A percentile compares a stretch with the other conserved stretches of the same genome.
Conservation (phyloP, 805 yeast genomes). For the Yamadazyma scolyti region DNA sequence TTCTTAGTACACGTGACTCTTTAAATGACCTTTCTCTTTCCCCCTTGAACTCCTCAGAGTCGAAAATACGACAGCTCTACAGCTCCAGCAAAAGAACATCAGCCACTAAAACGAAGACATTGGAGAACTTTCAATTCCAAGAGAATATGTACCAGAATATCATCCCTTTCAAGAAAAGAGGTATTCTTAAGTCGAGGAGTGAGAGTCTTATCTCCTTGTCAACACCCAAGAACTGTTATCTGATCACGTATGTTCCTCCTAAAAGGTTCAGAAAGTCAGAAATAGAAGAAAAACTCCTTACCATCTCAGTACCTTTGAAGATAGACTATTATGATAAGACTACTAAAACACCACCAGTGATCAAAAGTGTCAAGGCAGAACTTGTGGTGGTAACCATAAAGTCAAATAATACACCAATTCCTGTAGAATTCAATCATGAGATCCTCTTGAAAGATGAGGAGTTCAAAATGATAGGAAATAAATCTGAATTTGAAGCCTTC, state of each 20-base stretch:
- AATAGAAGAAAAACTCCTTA: conserved; percentile 14
- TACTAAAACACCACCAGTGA: conserved; percentile 22
- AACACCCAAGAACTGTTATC: conserved; percentile 30
- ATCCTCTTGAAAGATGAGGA: conserved; percentile 34
- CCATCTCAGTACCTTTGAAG: conserved; percentile 26
- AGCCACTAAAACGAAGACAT: conserved; percentile 14
- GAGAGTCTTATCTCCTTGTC: conserved; percentile 26
- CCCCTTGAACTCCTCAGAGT: conserved; percentile 19
- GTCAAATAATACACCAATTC: conserved; percentile 32
- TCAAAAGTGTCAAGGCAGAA: conserved; percentile 31
- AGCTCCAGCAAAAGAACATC: conserved; percentile 20
- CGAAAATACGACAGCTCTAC: conserved; percentile 25
- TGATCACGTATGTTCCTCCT: conserved; percentile 31
- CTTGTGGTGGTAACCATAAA: conserved; percentile 32
- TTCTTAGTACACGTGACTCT: conserved; percentile 1
- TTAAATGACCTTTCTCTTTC: conserved; percentile 7
- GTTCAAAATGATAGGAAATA: conserved; percentile 19
- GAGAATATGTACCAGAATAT: conserved; percentile 26
- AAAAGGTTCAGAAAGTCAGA: conserved; percentile 15
- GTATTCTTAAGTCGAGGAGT: conserved; percentile 28
- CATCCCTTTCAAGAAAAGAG: conserved; percentile 29
- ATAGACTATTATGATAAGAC: conserved; percentile 16
- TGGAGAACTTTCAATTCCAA: conserved; percentile 1
- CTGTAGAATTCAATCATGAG: conserved; percentile 38
- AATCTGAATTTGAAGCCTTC: conserved; percentile 24